Conservation (phyloP, 202 grass and related monocot genomes). For the Schoenoplectus tabernaemontani region DNA sequence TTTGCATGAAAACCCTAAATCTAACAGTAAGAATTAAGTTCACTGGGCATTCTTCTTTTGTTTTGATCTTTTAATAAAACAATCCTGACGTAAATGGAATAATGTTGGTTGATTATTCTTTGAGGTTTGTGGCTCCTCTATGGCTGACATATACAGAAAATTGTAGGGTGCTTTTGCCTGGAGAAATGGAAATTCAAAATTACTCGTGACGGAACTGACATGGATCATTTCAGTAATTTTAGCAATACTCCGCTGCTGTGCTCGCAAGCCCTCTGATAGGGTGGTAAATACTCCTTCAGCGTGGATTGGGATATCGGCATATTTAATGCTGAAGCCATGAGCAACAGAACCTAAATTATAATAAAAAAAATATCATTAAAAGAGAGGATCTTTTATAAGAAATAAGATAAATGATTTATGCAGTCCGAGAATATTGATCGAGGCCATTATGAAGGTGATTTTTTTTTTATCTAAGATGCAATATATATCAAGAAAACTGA, state of each 20-base stretch:
- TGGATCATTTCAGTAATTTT: constrained; percentile 99
- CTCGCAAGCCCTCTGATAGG: constrained; percentile 51
- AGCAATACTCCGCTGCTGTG: constrained; percentile 67
- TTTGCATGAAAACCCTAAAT: constrained; percentile 12
- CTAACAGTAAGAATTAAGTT: neutral
- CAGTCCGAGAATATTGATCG: neutral
- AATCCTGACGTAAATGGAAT: neutral
- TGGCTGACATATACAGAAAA: neutral
- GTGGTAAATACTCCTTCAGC: constrained; percentile 53
- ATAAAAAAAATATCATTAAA: neutral
- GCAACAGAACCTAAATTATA: constrained; percentile 59
- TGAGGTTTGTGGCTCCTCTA: neutral
- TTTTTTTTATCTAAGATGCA: constrained; percentile 2
- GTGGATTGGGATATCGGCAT: constrained; percentile 50
- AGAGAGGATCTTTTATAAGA: neutral
- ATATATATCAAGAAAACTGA: neutral
- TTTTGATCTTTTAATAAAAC: neutral
- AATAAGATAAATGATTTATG: neutral
- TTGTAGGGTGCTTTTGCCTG: neutral
- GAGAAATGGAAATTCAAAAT: neutral
- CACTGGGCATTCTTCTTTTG: neutral
- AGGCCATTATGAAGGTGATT: neutral
- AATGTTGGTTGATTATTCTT: neutral
- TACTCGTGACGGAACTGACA: constrained; percentile 32
- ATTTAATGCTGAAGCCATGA: constrained; percentile 92